phyloP scores from a whole-genome alignment of 2,329 filamentous ascomycete species.

The Alternaria triticina region DNA sequence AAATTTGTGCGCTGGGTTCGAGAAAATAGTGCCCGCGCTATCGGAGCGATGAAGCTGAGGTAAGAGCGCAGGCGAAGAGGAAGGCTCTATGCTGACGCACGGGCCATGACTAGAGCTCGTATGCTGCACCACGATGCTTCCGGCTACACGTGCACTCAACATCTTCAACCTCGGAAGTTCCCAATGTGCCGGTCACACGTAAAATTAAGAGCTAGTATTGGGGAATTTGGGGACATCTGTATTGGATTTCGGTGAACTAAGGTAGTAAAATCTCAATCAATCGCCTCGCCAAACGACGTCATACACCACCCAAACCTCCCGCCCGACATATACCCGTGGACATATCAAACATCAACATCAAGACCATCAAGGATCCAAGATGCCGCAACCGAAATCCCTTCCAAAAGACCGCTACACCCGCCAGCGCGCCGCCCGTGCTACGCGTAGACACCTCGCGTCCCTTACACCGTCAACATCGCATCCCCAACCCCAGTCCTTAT shows the following conservation, averaged over 20 bases:
- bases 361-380: background rate
- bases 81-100: background rate
- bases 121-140: background rate
- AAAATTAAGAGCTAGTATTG: background rate
- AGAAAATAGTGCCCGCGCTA: too few relatives aligned
- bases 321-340: background rate
- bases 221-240: fast-evolving
- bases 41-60: too few relatives aligned
- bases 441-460: slow-evolving; percentile 20
- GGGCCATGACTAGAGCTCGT: background rate
- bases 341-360: background rate
- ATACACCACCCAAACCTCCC: background rate
- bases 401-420: slow-evolving; percentile 16
- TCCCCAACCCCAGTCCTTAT: slow-evolving; percentile 25
- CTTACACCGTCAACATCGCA: slow-evolving; percentile 26
- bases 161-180: background rate
- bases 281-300: background rate
- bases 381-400: background rate
- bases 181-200: background rate
- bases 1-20: background rate
- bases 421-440: slow-evolving; percentile 18
- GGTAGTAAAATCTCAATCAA: background rate
- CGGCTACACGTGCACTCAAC: background rate
- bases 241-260: fast-evolving
- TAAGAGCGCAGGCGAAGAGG: background rate